Conservation (phyloP, 805 yeast species). For the Nakazawaea sp. region DNA sequence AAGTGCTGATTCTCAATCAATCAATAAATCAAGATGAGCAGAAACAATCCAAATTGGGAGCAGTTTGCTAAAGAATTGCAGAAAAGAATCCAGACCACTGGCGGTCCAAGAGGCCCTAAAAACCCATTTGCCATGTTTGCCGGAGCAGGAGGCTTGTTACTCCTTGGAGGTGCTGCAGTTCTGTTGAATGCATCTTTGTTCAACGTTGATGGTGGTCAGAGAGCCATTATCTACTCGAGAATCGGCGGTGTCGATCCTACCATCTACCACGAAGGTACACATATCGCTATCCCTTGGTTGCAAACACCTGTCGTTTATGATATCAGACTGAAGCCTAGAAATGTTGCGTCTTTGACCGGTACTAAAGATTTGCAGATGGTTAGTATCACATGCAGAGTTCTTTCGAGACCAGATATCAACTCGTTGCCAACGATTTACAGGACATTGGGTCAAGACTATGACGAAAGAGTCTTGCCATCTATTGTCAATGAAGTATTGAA, state of each 20-base stretch:
- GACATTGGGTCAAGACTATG: slow-evolving; percentile 91
- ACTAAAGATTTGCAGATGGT: slow-evolving; percentile 99
- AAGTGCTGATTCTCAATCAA: background rate
- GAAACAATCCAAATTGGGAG: slow-evolving; percentile 41
- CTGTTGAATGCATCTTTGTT: slow-evolving; percentile 52
- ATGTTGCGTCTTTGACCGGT: slow-evolving; percentile 93
- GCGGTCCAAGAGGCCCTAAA: slow-evolving; percentile 20
- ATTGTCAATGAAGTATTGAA: slow-evolving; percentile 96
- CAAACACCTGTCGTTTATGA: slow-evolving; percentile 91
- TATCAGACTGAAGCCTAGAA: slow-evolving; percentile 95
- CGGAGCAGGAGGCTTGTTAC: slow-evolving; percentile 55
- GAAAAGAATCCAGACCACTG: slow-evolving; percentile 32
- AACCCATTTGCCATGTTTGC: slow-evolving; percentile 50
- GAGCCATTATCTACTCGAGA: slow-evolving; percentile 92
- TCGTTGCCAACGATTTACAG: slow-evolving; percentile 83
- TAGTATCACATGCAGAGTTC: slow-evolving; percentile 96
- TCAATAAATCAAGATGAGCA: slow-evolving; percentile 10
- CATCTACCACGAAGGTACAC: slow-evolving; percentile 92
- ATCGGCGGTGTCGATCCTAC: slow-evolving; percentile 75
- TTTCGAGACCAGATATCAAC: slow-evolving; percentile 77
- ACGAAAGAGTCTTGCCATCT: slow-evolving; percentile 95
- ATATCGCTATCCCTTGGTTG: slow-evolving; percentile 87
- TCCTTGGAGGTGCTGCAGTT: slow-evolving; percentile 52
- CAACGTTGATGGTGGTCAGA: slow-evolving; percentile 97
- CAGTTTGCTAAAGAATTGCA: slow-evolving; percentile 44